Base-by-base conservation (phyloP, 176 grass and related monocot genomes). In the Calamus simplicifolius region DNA sequence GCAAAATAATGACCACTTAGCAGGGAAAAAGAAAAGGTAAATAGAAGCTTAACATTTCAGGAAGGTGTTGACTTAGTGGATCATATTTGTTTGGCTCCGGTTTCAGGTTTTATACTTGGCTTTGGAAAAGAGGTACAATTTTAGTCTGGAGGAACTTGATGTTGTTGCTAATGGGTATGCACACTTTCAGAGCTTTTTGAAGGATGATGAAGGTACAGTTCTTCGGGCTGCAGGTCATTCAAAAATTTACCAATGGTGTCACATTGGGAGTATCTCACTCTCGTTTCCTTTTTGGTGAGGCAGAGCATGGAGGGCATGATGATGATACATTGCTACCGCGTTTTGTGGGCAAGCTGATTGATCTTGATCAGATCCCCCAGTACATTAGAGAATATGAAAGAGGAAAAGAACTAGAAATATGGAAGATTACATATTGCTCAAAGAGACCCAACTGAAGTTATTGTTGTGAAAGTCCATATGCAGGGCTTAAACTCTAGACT, bases 111-210 rank as follows among this genome's bases (percentile, higher is more conserved):
- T 97, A 38, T 91, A 88, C 72, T 82, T 97, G 78, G 81, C 87
- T 38, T 23, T 97, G 29, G 92, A 90, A 81, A 91, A 97, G 71
- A 78, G 92, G 49, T 97, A 97, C 69, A 97, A 91, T 56, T 88
- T 97, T 56, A 91, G 75, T 58, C 49, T 91, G 51, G 87, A 88
- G 18, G 87, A 97, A 29, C 29, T 97, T 18, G 78, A 88, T 5
- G 66, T 91, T 19, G 80, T 97, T 50, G 84, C 78, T 26, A 97
- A 91, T 73, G 92, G 92, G 62, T 91, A 85, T 69, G 48, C 73
- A 7, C 84, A 78, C 67, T 97, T 97, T 29, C 53, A 50, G 63
- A 88, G 72, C 61, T 91, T 82, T 62, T 82, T 97, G 21, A 15
- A 25, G 4, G 63, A 57, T 60, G 74, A 78, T 56, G 66, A 70